A percentile compares a stretch with the other conserved stretches of the same genome.
Conservation (phyloP, 805 yeast species). For the Saccharomyces cerevisiae region DNA sequence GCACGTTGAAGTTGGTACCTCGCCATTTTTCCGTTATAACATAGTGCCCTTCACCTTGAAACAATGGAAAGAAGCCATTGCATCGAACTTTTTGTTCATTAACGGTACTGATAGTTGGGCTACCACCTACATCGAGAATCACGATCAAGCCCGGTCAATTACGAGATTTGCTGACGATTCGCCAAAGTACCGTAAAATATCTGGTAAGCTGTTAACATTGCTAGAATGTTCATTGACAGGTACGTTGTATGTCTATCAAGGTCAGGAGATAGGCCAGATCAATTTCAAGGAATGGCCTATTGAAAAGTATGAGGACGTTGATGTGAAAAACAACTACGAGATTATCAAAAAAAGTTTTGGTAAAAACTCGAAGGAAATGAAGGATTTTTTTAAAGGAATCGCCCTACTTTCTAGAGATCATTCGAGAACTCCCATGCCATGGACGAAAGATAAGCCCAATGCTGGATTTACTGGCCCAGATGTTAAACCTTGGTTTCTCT, state of each 20-base stretch:
- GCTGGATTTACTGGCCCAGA: slow-evolving; percentile 39
- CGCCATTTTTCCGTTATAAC: neutral
- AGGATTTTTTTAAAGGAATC: slow-evolving; percentile 28
- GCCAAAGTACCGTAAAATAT: slow-evolving; percentile 28
- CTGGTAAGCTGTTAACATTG: slow-evolving; percentile 43
- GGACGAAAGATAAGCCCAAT: slow-evolving; percentile 33
- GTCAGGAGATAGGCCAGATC: slow-evolving; percentile 43
- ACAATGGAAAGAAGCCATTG: slow-evolving; percentile 38
- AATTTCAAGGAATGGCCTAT: slow-evolving; percentile 41
- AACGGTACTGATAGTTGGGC: slow-evolving; percentile 52
- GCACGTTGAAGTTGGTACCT: neutral
- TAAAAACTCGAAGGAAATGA: slow-evolving; percentile 13
- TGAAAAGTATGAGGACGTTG: slow-evolving; percentile 47
- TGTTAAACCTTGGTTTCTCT: slow-evolving; percentile 35
- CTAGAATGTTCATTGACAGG: slow-evolving; percentile 43
- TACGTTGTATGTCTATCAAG: slow-evolving; percentile 37
- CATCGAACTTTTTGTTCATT: slow-evolving; percentile 32
- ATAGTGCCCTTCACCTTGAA: slow-evolving; percentile 17
- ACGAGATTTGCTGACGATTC: slow-evolving; percentile 44
- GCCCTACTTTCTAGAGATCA: slow-evolving; percentile 39
- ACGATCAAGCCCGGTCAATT: slow-evolving; percentile 49
- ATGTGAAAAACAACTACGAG: slow-evolving; percentile 43
- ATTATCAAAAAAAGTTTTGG: no score
- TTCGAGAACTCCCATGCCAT: slow-evolving; percentile 48
- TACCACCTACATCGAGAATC: slow-evolving; percentile 48